Conservation (phyloP, 2,329 filamentous ascomycete genomes). For the Zasmidium cellare region DNA sequence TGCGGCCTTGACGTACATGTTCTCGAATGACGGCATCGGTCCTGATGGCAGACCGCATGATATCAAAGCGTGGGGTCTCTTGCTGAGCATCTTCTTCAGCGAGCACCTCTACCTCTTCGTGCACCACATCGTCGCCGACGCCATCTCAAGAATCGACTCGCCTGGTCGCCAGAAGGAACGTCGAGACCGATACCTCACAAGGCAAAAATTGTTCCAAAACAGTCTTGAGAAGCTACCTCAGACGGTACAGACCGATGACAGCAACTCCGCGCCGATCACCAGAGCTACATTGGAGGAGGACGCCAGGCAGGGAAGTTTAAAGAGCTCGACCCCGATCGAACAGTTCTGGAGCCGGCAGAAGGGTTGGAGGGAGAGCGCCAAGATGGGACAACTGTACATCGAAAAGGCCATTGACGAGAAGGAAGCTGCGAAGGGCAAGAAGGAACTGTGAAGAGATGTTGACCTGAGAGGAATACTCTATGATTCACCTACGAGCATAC, state of each 20-base stretch:
- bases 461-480: neutral
- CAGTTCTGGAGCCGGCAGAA: conserved; percentile 56
- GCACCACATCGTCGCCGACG: conserved; percentile 69
- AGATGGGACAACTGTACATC: conserved; percentile 54
- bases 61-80: conserved; percentile 76
- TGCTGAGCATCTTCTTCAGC: conserved; percentile 78
- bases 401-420: conserved; percentile 37
- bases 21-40: conserved; percentile 68
- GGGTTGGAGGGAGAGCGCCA: conserved; percentile 52
- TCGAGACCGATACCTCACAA: conserved; percentile 74
- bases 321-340: conserved; percentile 44
- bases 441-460: conserved; percentile 30
- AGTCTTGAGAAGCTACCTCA: conserved; percentile 56
- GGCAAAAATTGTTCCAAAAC: conserved; percentile 77
- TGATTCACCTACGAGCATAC: neutral
- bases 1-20: conserved; percentile 85
- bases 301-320: conserved; percentile 42
- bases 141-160: conserved; percentile 78
- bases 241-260: conserved; percentile 50
- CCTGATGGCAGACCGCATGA: conserved; percentile 66
- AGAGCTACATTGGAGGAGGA: conserved; percentile 64
- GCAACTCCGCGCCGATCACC: conserved; percentile 62
- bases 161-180: conserved; percentile 84
- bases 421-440: conserved; percentile 29
- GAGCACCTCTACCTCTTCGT: conserved; percentile 88